A percentile compares a stretch with the other conserved stretches of the same genome.
phyloP scores from a whole-genome alignment of 331 rosid species.

The Acacia concinna region DNA sequence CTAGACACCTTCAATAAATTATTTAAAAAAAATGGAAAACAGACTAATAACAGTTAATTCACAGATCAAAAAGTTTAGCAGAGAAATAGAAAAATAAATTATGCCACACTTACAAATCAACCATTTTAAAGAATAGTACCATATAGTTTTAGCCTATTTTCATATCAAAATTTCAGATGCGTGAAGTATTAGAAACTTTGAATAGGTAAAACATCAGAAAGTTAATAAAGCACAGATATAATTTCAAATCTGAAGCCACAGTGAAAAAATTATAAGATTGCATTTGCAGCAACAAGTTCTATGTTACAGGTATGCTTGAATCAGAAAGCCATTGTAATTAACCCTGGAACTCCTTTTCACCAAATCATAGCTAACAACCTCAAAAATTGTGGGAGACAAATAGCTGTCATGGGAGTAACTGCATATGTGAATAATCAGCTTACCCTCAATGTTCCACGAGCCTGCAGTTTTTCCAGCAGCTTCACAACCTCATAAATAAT shows the following conservation, averaged over 20 bases:
- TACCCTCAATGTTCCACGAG: constrained; percentile 89
- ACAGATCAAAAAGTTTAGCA: constrained; percentile 17
- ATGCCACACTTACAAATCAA: background rate
- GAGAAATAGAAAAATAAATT: background rate
- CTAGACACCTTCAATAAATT: constrained; percentile 61
- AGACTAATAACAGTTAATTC: constrained; percentile 8
- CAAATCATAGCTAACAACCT: background rate
- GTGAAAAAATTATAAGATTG: background rate
- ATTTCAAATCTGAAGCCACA: constrained; percentile 2
- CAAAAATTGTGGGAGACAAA: background rate
- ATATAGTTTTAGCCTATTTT: background rate
- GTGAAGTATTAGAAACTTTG: background rate
- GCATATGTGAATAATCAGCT: constrained; percentile 3
- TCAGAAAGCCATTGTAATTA: background rate
- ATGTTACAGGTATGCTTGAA: background rate
- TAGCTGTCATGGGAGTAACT: background rate
- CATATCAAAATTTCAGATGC: background rate
- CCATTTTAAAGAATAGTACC: constrained; percentile 1
- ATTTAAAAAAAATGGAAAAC: background rate
- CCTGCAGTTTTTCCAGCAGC: constrained; percentile 84
- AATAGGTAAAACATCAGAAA: background rate
- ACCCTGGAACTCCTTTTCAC: background rate
- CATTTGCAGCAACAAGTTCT: background rate
- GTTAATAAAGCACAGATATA: background rate
- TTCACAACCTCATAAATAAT: constrained; percentile 66